These are phyloP conservation scores for Heterobasidion parviporum DNA, from an alignment of 1,284 basidiomycete species.

Conservation along the genomic window DNA sequence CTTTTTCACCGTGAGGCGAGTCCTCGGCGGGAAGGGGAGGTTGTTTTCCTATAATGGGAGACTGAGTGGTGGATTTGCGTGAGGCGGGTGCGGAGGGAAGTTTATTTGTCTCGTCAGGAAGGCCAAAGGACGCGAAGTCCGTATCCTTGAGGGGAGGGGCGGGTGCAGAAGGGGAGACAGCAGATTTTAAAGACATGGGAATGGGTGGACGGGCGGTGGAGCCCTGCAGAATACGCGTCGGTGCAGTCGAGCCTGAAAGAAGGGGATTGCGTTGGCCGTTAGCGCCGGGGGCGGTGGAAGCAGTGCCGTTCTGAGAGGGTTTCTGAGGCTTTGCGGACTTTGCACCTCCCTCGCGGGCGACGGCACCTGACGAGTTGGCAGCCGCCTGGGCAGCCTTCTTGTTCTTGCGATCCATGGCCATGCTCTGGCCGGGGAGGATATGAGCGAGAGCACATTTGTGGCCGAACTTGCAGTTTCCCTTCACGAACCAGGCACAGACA, in stretches of 20 bases:
- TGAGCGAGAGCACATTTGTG: slow-evolving; percentile 96
- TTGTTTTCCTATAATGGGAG: slow-evolving; percentile 4
- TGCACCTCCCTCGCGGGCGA: slow-evolving; percentile 33
- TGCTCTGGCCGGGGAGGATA: slow-evolving; percentile 86
- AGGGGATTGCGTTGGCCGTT: slow-evolving; percentile 31
- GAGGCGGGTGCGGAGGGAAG: slow-evolving; percentile 40
- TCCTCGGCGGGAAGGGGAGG: slow-evolving; percentile 6
- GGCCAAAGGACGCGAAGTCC: slow-evolving; percentile 66
- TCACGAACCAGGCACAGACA: slow-evolving; percentile 90
- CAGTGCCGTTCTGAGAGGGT: slow-evolving; percentile 11
- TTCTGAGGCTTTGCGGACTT: slow-evolving; percentile 28
- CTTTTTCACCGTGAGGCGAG: neutral
- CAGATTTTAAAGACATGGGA: slow-evolving; percentile 58
- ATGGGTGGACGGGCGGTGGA: slow-evolving; percentile 50
- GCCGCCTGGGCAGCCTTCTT: slow-evolving; percentile 90
- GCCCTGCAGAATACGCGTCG: slow-evolving; percentile 34
- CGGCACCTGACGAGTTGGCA: slow-evolving; percentile 31
- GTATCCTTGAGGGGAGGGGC: slow-evolving; percentile 69
- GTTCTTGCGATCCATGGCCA: slow-evolving; percentile 97
- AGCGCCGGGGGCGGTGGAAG: slow-evolving; percentile 8
- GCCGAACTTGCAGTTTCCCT: slow-evolving; percentile 96
- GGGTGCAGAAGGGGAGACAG: slow-evolving; percentile 69
- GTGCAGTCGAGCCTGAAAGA: slow-evolving; percentile 44
- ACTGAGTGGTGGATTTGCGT: slow-evolving; percentile 19
- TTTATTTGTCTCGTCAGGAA: slow-evolving; percentile 45